Conservation (phyloP, 1,284 basidiomycete genomes). For the Ustilago loliicola region DNA sequence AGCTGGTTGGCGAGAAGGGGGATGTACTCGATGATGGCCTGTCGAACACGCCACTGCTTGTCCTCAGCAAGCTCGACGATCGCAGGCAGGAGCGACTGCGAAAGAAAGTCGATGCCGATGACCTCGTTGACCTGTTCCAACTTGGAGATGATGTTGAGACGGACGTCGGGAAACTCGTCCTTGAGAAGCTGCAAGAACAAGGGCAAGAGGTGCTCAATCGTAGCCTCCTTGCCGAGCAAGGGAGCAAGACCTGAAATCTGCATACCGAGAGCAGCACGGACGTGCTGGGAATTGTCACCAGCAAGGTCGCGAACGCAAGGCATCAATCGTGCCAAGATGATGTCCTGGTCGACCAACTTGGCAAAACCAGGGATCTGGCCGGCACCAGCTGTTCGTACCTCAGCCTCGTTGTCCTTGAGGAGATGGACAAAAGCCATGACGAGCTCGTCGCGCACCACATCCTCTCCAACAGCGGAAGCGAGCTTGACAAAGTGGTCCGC, state of each 20-base stretch:
- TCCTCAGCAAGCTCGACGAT: conserved; percentile 99
- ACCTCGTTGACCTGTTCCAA: conserved; percentile 96
- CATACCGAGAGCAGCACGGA: conserved; percentile 93
- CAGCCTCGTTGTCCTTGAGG: conserved; percentile 98
- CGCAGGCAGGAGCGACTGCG: conserved; percentile 94
- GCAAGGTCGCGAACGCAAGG: conserved; percentile 97
- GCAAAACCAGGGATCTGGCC: conserved; percentile 98
- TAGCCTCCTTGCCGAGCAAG: conserved; percentile 91
- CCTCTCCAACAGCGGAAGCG: conserved; percentile 89
- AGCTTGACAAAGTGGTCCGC: conserved; percentile 97
- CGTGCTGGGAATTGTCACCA: conserved; percentile 94
- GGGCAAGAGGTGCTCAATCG: conserved; percentile 95
- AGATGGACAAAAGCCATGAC: conserved; percentile 93
- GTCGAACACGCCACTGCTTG: conserved; percentile 99
- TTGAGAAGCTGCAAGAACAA: conserved; percentile 96
- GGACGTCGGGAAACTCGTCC: conserved; percentile 98
- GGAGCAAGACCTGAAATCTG: conserved; percentile 99
- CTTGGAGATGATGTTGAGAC: conserved; percentile 98
- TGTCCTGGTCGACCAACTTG: conserved; percentile 92
- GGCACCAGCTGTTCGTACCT: conserved; percentile 95
- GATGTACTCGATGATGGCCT: conserved; percentile 99
- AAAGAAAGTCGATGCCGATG: conserved; percentile 95
- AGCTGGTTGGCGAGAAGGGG: conserved; percentile 95
- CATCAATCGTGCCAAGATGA: conserved; percentile 90
- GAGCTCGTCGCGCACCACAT: conserved; percentile 93